Evolutionary conservation across 2,329 filamentous ascomycete species (phyloP).

Genomic region (Daldinia sp.): DNA sequence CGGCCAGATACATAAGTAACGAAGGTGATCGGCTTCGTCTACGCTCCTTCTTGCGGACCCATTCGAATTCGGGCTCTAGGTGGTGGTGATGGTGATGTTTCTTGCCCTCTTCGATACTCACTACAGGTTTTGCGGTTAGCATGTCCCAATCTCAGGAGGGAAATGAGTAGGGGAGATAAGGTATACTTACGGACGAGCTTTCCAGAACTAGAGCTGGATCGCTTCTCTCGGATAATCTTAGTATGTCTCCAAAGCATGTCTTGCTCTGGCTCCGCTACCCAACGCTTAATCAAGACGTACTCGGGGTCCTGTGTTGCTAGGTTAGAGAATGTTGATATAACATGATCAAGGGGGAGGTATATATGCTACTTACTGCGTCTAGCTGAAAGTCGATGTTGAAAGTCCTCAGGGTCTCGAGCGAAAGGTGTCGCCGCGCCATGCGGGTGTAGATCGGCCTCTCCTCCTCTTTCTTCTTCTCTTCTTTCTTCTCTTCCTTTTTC

Average conservation of each 20-base stretch:
- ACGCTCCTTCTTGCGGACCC: slow-evolving; percentile 69
- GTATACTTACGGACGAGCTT: slow-evolving; percentile 55
- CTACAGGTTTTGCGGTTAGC: slow-evolving; percentile 23
- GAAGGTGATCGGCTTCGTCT: slow-evolving; percentile 64
- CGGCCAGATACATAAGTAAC: slow-evolving; percentile 69
- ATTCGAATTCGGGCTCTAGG: slow-evolving; percentile 64
- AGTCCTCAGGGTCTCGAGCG: slow-evolving; percentile 69
- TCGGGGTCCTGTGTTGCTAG: slow-evolving; percentile 67
- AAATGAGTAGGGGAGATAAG: neutral
- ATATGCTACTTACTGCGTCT: slow-evolving; percentile 62
- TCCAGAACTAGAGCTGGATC: slow-evolving; percentile 47
- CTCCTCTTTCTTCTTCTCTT: slow-evolving; percentile 30
- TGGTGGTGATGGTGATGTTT: slow-evolving; percentile 57
- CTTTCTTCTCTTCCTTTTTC: slow-evolving; percentile 29
- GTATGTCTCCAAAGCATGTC: slow-evolving; percentile 80
- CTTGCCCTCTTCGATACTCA: slow-evolving; percentile 59
- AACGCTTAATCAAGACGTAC: slow-evolving; percentile 79
- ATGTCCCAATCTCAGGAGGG: neutral
- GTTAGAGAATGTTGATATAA: slow-evolving; percentile 35
- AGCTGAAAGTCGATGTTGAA: slow-evolving; percentile 69
- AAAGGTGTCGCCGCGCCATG: slow-evolving; percentile 72
- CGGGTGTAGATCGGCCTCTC: slow-evolving; percentile 69
- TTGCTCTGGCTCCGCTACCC: slow-evolving; percentile 78
- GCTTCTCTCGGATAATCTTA: slow-evolving; percentile 69
- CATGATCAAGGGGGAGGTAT: neutral